Base-by-base conservation (phyloP, 352 stramenopile genomes). In the Thalassiosira sp. region DNA sequence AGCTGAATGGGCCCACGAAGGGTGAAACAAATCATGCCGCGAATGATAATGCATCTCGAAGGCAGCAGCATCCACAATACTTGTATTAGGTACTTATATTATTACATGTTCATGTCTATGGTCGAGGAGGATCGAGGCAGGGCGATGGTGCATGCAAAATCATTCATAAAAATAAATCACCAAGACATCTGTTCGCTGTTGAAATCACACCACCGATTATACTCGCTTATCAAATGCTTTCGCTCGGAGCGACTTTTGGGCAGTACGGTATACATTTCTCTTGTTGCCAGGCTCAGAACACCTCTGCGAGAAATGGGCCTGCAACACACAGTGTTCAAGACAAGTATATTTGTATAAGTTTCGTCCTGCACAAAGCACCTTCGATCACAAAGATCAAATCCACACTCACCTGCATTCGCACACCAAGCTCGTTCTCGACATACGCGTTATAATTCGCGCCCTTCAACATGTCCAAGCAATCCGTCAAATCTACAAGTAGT, bases 371-470 rank as follows among this genome's bases (percentile, higher is more conserved):
- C n/a, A n/a, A n/a, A n/a, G n/a, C n/a, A n/a, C n/a, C n/a, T n/a
- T n/a, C n/a, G n/a, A n/a, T n/a, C n/a, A n/a, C 5, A 27, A 15
- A 53, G 1, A 27, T 49, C 22, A 25, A 3, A 49, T 63, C 16
- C 28, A 0, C 15, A 65, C 59, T 40, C 27, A 68, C 59, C 59
- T 76, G 66, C 60, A 81, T 62, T 56, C 62, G 67, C 5, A 81
- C 52, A 42, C 72, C 72, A 7, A 81, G 28, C 35, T 81, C 72
- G 60, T 81, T 81, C 24, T 81, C 72, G 27, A 65, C 65, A 40
- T 76, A 81, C 15, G 65, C 43, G 52, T 74, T 72, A 45, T 81
- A 81, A 13, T 63, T 51, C 11, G 56, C 58, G 5, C 33, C 33
- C 11, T 76, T 69, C 35, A 81, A 35, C 27, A 73, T 28, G 11